These are phyloP conservation scores for Lasiosphaeris hirsuta DNA, from an alignment of 495 filamentous ascomycete species.

Conservation along the genomic window DNA sequence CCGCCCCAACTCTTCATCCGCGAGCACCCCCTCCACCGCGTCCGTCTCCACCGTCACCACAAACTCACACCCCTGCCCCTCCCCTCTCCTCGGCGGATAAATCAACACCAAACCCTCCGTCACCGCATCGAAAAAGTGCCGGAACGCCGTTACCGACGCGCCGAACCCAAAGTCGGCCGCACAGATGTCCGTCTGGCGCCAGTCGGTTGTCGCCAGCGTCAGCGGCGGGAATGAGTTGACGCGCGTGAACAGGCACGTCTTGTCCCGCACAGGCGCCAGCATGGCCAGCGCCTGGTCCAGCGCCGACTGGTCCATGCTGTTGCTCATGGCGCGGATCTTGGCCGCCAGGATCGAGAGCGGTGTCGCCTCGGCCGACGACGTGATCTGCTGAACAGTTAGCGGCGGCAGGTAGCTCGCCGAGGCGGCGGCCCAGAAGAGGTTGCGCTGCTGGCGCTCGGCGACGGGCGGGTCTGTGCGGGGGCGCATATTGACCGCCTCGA, in stretches of 20 bases:
- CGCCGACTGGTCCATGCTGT: conserved; percentile 32
- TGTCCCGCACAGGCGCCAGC: conserved; percentile 39
- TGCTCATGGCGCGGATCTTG: conserved; percentile 38
- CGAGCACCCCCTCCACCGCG: conserved; percentile 30
- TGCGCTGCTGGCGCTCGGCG: conserved; percentile 32
- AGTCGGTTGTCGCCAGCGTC: conserved; percentile 28
- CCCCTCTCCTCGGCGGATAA: conserved; percentile 31
- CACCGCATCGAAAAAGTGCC: conserved; percentile 27
- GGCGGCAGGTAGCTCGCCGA: conserved; percentile 19
- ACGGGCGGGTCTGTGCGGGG: conserved; percentile 29
- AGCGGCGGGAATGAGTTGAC: conserved; percentile 30
- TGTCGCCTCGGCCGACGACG: conserved; percentile 26
- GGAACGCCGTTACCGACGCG: conserved; percentile 23
- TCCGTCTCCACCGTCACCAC: conserved; percentile 39
- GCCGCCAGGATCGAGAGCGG: conserved; percentile 35
- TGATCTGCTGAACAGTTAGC: conserved; percentile 31
- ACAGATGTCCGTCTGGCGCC: conserved; percentile 27
- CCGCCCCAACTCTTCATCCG: conserved; percentile 36
- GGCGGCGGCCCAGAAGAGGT: conserved; percentile 33
- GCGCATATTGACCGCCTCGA: conserved; percentile 42
- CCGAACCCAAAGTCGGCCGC: conserved; percentile 33
- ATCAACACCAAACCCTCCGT: conserved; percentile 28
- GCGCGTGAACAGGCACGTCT: conserved; percentile 29
- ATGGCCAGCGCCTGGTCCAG: conserved; percentile 26
- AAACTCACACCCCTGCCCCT: conserved; percentile 46